Conservation (phyloP, 1,284 basidiomycete genomes). For the Pseudozyma thailandica region DNA sequence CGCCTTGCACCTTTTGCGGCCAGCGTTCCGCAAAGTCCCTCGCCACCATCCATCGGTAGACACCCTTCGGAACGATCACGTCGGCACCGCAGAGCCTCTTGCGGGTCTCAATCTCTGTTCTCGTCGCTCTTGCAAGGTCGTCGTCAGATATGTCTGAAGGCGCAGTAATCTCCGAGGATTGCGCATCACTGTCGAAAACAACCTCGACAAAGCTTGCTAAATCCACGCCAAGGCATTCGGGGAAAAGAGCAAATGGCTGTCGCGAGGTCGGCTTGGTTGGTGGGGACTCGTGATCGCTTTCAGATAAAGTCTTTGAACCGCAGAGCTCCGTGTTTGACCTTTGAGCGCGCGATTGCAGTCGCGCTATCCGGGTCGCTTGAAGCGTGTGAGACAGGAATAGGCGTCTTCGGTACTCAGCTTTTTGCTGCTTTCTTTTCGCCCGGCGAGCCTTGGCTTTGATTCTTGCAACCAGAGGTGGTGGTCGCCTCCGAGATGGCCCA, state of each 20-base stretch:
- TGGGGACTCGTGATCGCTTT: background rate
- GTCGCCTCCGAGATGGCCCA: constrained; percentile 20
- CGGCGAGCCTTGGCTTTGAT: constrained; percentile 34
- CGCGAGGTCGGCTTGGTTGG: constrained; percentile 1
- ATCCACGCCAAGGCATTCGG: constrained; percentile 24
- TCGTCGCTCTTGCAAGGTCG: constrained; percentile 20
- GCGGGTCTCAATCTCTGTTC: constrained; percentile 20
- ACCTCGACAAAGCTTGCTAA: constrained; percentile 23
- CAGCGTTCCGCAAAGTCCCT: constrained; percentile 33
- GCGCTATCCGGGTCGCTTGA: constrained; percentile 16
- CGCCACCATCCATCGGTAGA: constrained; percentile 43
- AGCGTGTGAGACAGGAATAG: constrained; percentile 30
- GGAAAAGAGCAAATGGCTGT: constrained; percentile 13
- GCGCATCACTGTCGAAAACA: constrained; percentile 38
- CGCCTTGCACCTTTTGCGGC: constrained; percentile 28
- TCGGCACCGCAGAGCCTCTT: constrained; percentile 18
- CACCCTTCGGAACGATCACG: constrained; percentile 22
- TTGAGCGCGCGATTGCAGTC: constrained; percentile 1
- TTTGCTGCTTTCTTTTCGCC: constrained; percentile 35
- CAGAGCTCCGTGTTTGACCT: background rate
- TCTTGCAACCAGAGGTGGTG: constrained; percentile 22
- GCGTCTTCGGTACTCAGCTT: constrained; percentile 33
- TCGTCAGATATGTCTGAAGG: constrained; percentile 36
- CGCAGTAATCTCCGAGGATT: constrained; percentile 35
- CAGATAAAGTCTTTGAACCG: background rate